Percentiles rank a stretch among this genome's conserved stretches.
Conservation (phyloP, 2,329 filamentous ascomycete species). For the Sarocladium oryzae region DNA sequence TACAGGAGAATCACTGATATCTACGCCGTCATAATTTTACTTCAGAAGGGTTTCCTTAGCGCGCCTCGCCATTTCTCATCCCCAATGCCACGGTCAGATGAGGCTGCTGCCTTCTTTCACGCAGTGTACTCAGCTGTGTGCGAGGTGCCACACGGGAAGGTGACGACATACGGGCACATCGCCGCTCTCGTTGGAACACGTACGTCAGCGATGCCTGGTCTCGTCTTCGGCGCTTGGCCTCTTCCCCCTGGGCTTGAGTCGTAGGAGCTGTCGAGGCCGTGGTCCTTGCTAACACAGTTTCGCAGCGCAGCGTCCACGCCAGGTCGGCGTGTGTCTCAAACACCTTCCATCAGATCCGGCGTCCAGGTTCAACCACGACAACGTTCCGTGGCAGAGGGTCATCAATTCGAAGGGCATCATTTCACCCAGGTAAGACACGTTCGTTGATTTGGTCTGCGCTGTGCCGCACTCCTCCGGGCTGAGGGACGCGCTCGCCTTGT, state of each 20-base stretch:
- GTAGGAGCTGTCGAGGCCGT: too few species aligned
- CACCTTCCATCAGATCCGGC: slow-evolving; percentile 56
- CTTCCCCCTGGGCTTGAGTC: background rate
- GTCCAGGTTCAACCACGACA: slow-evolving; percentile 60
- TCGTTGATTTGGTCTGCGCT: background rate
- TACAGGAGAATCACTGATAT: too few species aligned
- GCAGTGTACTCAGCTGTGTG: slow-evolving; percentile 79
- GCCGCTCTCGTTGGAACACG: slow-evolving; percentile 66
- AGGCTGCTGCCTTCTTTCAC: slow-evolving; percentile 67
- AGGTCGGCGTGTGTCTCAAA: slow-evolving; percentile 87
- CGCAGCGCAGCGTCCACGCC: slow-evolving; percentile 67
- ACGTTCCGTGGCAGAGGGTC: slow-evolving; percentile 91
- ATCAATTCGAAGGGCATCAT: slow-evolving; percentile 84
- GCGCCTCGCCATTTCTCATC: too few species aligned
- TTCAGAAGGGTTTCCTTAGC: too few species aligned
- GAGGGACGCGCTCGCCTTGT: too few species aligned
- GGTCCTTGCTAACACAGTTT: too few species aligned
- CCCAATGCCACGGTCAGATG: slow-evolving; percentile 63
- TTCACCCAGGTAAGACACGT: slow-evolving; percentile 60
- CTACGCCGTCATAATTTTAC: background rate
- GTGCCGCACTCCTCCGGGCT: too few species aligned
- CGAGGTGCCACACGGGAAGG: slow-evolving; percentile 74
- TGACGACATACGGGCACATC: slow-evolving; percentile 84
- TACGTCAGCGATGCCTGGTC: slow-evolving; percentile 37
- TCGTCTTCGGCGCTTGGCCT: background rate